Evolutionary conservation across 148 eudicot genomes (phyloP).

Genomic region (Linanthus parryae): DNA sequence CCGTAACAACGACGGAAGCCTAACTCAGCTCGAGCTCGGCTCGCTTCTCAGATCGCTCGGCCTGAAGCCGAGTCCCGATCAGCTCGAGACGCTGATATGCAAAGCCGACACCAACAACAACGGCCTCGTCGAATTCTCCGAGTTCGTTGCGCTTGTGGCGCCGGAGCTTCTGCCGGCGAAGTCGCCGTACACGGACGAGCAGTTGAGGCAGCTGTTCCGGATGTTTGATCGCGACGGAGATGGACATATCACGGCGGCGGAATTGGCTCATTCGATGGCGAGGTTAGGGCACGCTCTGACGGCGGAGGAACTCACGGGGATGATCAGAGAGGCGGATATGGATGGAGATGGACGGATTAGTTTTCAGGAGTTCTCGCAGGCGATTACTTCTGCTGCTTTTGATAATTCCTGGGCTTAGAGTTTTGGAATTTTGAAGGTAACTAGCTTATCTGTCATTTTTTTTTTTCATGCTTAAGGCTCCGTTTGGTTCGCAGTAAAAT

Average conservation of each 20-base stretch:
- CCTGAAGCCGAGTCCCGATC: slow-evolving; percentile 49
- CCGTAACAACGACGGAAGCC: slow-evolving; percentile 63
- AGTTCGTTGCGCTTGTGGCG: slow-evolving; percentile 55
- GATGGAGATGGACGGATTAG: slow-evolving; percentile 72
- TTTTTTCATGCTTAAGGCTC: too few species aligned
- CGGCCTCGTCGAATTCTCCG: slow-evolving; percentile 60
- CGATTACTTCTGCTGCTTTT: slow-evolving; percentile 55
- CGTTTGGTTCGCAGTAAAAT: too few species aligned
- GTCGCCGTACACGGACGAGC: slow-evolving; percentile 61
- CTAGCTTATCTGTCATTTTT: too few species aligned
- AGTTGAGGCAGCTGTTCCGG: too few species aligned
- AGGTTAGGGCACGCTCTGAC: slow-evolving; percentile 65
- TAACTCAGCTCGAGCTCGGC: slow-evolving; percentile 64
- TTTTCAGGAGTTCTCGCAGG: slow-evolving; percentile 61
- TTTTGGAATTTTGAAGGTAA: too few species aligned
- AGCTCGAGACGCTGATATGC: slow-evolving; percentile 45
- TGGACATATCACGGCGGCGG: slow-evolving; percentile 61
- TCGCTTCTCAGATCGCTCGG: slow-evolving; percentile 57
- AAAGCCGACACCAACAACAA: slow-evolving; percentile 60
- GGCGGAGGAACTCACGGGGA: slow-evolving; percentile 63
- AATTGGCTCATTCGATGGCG: slow-evolving; percentile 73
- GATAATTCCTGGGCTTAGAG: slow-evolving; percentile 58
- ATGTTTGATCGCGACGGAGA: slow-evolving; percentile 69
- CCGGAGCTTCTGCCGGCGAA: slow-evolving; percentile 57
- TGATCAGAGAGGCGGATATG: slow-evolving; percentile 63